phyloP scores from a whole-genome alignment of 768 basidiomycete species.

The Harrya chromipes region DNA sequence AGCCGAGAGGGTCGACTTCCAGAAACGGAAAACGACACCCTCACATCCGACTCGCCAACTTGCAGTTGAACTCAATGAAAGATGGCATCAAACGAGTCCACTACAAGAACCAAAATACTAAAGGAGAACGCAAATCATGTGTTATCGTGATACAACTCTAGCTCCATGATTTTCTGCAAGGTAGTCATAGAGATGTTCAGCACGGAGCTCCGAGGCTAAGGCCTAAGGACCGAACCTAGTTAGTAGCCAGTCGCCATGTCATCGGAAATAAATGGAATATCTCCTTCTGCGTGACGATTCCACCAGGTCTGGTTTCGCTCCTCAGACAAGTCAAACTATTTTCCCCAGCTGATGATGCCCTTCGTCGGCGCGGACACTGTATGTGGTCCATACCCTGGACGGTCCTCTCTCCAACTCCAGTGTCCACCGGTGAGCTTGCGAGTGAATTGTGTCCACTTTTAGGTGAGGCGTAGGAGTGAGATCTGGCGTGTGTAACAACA shows the following conservation, averaged over 20 bases:
- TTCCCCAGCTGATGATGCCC: constrained; percentile 50
- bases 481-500: constrained; percentile 15
- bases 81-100: too few species aligned
- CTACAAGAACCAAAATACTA: too few species aligned
- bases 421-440: constrained; percentile 12
- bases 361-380: constrained; percentile 33
- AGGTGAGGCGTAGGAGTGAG: constrained; percentile 21
- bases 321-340: constrained; percentile 12
- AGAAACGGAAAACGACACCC: constrained; percentile 3
- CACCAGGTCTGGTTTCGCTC: constrained; percentile 1
- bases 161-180: background rate
- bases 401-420: background rate
- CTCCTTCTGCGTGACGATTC: background rate
- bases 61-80: too few species aligned
- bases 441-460: constrained; percentile 13
- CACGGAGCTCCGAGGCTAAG: background rate
- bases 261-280: background rate
- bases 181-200: background rate
- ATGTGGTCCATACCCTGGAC: constrained; percentile 5
- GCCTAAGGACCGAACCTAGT: background rate
- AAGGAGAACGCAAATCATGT: too few species aligned
- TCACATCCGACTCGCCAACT: background rate
- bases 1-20: constrained; percentile 1
- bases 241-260: background rate
- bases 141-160: background rate